Base-by-base conservation (phyloP, 768 basidiomycete genomes). In the Hemileccinum rubropunctum region DNA sequence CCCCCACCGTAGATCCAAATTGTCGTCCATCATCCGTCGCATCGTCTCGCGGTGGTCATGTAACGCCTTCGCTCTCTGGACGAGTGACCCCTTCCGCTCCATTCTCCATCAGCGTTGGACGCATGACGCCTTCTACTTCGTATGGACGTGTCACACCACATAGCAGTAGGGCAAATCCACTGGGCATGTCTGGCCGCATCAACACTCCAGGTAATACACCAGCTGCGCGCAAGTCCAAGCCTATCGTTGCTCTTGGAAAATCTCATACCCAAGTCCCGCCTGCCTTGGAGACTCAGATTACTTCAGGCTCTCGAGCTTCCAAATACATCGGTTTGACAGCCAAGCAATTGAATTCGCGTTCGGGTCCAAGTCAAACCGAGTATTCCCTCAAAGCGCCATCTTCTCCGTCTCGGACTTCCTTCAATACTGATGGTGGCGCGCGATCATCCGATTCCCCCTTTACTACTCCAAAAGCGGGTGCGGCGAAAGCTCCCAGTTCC, bases 261-360 rank as follows among this genome's bases (percentile, higher is more conserved):
- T 51, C 67, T 71, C 61, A 71, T 72, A 57, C 35, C 48, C 53
- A 35, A 57, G 51, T 11, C 45, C 51, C 28, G 33, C 61, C 66
- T 38, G 40, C 52, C 6, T 56, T 65, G 28, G 70, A 72, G 46
- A 54, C 65, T 27, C 73, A 71, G 51, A 83, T 94, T 50, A 91
- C 91, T 3, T 83, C 83, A 6, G 91, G 91, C 3, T 91, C 91
- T 3, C 76, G 92, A 39, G 91, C 92, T 10, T 86, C 88, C 37
- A 88, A 86, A 65, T 94, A 93, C 63, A 74, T 86, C 28, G 82
- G 83, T 14, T 82, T 93, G 80, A 94, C 90, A 1, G 91, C 91
- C 1, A 82, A 86, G 62, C 88, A 92, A 58, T 77, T 95, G 51
- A 81, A 67, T 62, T 78, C 74, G 20, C 78, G 78, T 44, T 13